phyloP scores from a whole-genome alignment of 306 rosid genomes.

The Vigna radiata region DNA sequence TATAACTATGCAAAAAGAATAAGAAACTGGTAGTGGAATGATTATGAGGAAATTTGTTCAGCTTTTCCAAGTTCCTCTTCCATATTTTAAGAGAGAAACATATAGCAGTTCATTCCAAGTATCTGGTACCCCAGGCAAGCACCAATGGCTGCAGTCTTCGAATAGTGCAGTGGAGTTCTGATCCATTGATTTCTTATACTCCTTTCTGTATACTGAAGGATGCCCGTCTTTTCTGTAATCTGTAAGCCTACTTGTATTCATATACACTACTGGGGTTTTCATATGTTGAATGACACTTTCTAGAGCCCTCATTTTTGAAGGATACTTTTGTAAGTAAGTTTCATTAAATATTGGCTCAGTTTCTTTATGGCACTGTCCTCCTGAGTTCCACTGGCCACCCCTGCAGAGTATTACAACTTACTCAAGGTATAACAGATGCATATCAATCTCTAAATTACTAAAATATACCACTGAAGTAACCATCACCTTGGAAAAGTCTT shows the following conservation, averaged over 20 bases:
- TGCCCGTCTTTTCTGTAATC: conserved; percentile 85
- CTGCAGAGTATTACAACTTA: conserved; percentile 51
- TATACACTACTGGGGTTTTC: conserved; percentile 64
- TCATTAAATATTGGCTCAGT: conserved; percentile 67
- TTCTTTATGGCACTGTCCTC: conserved; percentile 81
- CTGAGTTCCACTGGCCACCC: conserved; percentile 91
- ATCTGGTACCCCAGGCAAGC: conserved; percentile 64
- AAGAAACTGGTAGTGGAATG: neutral
- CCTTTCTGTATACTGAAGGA: conserved; percentile 70
- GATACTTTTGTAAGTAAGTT: conserved; percentile 59
- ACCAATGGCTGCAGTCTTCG: conserved; percentile 71
- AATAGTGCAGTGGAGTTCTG: conserved; percentile 14
- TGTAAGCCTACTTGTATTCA: conserved; percentile 77
- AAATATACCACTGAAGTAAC: neutral
- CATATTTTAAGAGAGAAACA: conserved; percentile 48
- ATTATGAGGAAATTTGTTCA: conserved; percentile 6
- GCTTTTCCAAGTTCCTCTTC: conserved; percentile 43
- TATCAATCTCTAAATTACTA: conserved; percentile 6
- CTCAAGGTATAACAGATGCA: neutral
- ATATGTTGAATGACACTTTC: conserved; percentile 61
- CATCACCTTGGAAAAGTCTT: neutral
- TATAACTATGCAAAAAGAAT: conserved; percentile 6
- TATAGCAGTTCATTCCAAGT: conserved; percentile 54
- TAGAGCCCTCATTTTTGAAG: conserved; percentile 71
- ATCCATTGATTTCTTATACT: conserved; percentile 38